Conservation (phyloP, 108 stramenopile genomes). For the Tribonema minus region DNA sequence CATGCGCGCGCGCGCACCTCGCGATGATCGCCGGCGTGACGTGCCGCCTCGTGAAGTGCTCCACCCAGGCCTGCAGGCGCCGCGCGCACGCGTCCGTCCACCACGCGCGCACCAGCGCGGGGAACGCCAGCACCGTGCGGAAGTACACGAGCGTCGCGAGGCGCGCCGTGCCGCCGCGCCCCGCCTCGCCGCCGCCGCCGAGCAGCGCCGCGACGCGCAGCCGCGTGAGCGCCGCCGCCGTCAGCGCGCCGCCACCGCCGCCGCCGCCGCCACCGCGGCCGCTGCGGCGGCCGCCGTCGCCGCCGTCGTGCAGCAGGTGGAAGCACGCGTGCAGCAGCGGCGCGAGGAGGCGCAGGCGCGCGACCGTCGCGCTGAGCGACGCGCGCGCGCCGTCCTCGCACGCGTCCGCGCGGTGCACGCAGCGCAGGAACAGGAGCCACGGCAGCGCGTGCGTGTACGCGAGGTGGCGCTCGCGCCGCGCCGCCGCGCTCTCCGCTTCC, state of each 20-base stretch:
- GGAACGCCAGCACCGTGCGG: constrained; percentile 41
- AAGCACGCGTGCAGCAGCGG: constrained; percentile 29
- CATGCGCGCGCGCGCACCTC: not conserved
- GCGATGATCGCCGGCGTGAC: not conserved
- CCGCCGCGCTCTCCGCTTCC: not conserved
- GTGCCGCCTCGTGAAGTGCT: constrained; percentile 9
- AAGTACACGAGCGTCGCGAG: constrained; percentile 32
- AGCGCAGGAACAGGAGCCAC: not conserved
- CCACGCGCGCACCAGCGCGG: constrained; percentile 40
- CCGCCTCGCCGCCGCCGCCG: not conserved
- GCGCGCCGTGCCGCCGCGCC: constrained; percentile 5
- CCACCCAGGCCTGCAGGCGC: constrained; percentile 9
- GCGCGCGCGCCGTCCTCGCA: constrained; percentile 8
- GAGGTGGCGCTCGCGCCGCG: not conserved
- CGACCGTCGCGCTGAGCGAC: constrained; percentile 3
- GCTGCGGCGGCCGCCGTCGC: not conserved
- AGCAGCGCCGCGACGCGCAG: not conserved
- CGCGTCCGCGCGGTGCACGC: not conserved
- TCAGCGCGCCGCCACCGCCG: not conserved
- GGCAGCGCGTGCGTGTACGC: not conserved
- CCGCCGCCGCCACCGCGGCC: not conserved
- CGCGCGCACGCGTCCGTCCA: constrained; percentile 35
- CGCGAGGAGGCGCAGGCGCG: not conserved
- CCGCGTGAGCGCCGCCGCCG: not conserved
- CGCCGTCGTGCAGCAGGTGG: not conserved